These are phyloP conservation scores for Hypoxylon cercidicola DNA, from an alignment of 495 filamentous ascomycete genomes.

Conservation along the genomic window DNA sequence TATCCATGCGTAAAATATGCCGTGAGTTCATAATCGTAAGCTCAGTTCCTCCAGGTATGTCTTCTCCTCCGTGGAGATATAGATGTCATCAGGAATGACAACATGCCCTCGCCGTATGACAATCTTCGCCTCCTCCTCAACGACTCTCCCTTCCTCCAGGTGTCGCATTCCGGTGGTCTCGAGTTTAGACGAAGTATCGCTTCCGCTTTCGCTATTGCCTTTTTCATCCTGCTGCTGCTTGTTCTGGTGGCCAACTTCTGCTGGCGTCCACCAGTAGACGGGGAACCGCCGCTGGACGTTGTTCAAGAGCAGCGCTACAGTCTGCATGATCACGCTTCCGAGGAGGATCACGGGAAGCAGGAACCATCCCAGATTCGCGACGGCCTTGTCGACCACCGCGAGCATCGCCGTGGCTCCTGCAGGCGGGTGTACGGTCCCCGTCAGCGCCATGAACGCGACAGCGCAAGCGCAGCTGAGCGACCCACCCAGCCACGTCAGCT, in stretches of 20 bases:
- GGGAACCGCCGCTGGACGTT: constrained; percentile 83
- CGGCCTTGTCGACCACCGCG: constrained; percentile 69
- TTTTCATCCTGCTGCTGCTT: constrained; percentile 6
- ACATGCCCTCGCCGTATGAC: constrained; percentile 47
- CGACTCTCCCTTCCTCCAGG: constrained; percentile 28
- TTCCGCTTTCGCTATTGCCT: constrained; percentile 16
- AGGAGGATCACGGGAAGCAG: constrained; percentile 75
- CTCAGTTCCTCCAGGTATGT: constrained; percentile 53
- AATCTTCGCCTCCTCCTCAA: constrained; percentile 37
- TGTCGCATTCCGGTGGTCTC: constrained; percentile 18
- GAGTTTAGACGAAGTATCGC: constrained; percentile 27
- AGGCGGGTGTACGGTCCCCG: constrained; percentile 84
- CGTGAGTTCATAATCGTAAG: constrained; percentile 39
- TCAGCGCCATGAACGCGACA: constrained; percentile 77
- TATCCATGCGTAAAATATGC: background rate
- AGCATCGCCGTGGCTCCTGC: constrained; percentile 88
- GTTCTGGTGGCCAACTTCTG: constrained; percentile 46
- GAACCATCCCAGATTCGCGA: constrained; percentile 75
- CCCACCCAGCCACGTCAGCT: constrained; percentile 72
- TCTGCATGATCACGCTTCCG: constrained; percentile 71
- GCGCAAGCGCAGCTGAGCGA: constrained; percentile 75
- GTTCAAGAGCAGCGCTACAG: constrained; percentile 73
- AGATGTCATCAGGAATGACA: constrained; percentile 49
- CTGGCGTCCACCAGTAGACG: constrained; percentile 78
- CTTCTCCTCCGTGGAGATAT: constrained; percentile 53